Evolutionary conservation across 306 rosid genomes (phyloP), one percentile per base, ranked within the genome.

Genomic region (Quercus bicolor): DNA sequence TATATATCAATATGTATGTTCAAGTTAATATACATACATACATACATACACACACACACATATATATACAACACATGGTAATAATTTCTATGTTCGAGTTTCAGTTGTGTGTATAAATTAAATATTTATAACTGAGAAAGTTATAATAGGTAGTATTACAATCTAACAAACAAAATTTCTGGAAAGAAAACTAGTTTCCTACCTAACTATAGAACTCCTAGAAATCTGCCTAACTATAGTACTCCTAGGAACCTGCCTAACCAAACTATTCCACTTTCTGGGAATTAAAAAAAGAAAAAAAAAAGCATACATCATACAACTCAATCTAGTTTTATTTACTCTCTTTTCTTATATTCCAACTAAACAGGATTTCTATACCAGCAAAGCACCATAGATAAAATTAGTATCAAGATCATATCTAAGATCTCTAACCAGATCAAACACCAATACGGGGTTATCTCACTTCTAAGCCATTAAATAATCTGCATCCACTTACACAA

Each of bases 391-490:
- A 73, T 40, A 52, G 64, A 65, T 20, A 21, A 79, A 48, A 76
- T 31, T 14, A 57, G 15, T 2, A 48, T 48, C 53, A 20, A 75
- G 68, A 60, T 55, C 56, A 24, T 43, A 66, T 68, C 26, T 52
- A 59, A 48, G 33, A 56, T 56, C 15, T 23, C 77, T 56, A 16
- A 73, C 48, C 86, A 81, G 82, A 86, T 85, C 81, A 69, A 24
- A 15, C 75, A 76, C 16, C 13, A 72, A 68, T 0, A 51, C 21
- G 5, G 62, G 21, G 24, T 56, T 8, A 40, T 57, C 9, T 18
- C 28, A 60, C 34, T 4, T 68, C 77, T 64, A 65, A 57, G 19
- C 56, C 64, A 51, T 52, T 29, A 5, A 51, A 73, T 11, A 31
- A 78, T 31, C 19, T 18, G 24, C 57, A 23, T 28, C 74, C 37